A percentile compares a stretch with the other conserved stretches of the same genome.
Evolutionary conservation across 495 filamentous ascomycete genomes (phyloP).

Genomic region (Pseudoneurospora amorphoporcata): DNA sequence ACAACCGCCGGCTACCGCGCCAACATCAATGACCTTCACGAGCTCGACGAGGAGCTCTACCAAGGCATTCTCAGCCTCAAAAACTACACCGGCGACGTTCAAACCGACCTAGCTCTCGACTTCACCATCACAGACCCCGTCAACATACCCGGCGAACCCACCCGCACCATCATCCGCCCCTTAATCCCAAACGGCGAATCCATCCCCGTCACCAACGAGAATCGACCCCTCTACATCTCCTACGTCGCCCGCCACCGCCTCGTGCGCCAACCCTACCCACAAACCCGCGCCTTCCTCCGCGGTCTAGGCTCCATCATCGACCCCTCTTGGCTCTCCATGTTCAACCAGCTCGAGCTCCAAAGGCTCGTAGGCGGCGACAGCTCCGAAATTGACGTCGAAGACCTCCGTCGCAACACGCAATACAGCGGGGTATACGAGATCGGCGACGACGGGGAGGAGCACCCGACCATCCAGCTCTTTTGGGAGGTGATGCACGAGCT

Average conservation of each 20-base stretch:
- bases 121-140: constrained; percentile 85
- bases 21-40: constrained; percentile 85
- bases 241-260: constrained; percentile 81
- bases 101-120: constrained; percentile 64
- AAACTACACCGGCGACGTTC: constrained; percentile 74
- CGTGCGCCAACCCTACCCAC: constrained; percentile 59
- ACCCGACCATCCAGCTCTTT: constrained; percentile 75
- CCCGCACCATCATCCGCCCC: constrained; percentile 54
- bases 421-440: constrained; percentile 84
- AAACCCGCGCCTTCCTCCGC: constrained; percentile 78
- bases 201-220: constrained; percentile 78
- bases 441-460: constrained; percentile 78
- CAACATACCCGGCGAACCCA: constrained; percentile 38
- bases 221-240: constrained; percentile 87
- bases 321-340: constrained; percentile 92
- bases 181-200: constrained; percentile 66
- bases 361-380: constrained; percentile 81
- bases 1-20: constrained; percentile 65
- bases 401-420: constrained; percentile 73
- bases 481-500: constrained; percentile 82
- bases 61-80: constrained; percentile 83
- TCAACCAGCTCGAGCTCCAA: constrained; percentile 91
- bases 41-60: constrained; percentile 89
- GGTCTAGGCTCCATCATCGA: constrained; percentile 83
- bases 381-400: constrained; percentile 75